A percentile compares a stretch with the other conserved stretches of the same genome.
Conservation (phyloP, 1,284 basidiomycete genomes). For the Anthracocystis setariae region DNA sequence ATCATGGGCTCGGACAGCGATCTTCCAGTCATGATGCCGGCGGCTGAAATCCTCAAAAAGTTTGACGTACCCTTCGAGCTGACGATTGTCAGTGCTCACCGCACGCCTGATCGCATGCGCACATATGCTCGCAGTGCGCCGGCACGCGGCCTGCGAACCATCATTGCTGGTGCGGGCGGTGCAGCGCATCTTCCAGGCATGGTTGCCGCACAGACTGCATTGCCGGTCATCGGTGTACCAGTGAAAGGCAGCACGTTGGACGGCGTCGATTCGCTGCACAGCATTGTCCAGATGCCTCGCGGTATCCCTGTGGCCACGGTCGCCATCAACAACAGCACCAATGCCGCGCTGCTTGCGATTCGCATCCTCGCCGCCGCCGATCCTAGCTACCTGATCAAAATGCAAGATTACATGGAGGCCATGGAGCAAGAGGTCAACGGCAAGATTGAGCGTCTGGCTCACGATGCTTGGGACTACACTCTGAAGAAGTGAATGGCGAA, state of each 20-base stretch:
- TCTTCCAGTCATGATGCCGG: conserved; percentile 88
- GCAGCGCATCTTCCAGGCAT: conserved; percentile 98
- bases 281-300: conserved; percentile 98
- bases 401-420: conserved; percentile 79
- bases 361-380: conserved; percentile 82
- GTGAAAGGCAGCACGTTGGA: conserved; percentile 94
- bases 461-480: conserved; percentile 81
- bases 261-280: conserved; percentile 94
- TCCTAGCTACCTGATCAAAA: conserved; percentile 75
- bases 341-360: conserved; percentile 90
- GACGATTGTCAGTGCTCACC: conserved; percentile 94
- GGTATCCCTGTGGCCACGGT: conserved; percentile 97
- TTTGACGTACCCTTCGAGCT: conserved; percentile 91
- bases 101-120: conserved; percentile 88
- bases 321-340: conserved; percentile 94
- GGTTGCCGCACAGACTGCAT: conserved; percentile 90
- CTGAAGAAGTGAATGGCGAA: conserved; percentile 48
- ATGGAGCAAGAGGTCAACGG: conserved; percentile 84
- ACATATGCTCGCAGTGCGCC: conserved; percentile 83
- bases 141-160: conserved; percentile 77
- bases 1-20: conserved; percentile 99
- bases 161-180: conserved; percentile 96
- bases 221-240: conserved; percentile 96
- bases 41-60: conserved; percentile 82
- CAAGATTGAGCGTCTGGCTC: conserved; percentile 82